A percentile compares a stretch with the other conserved stretches of the same genome.
Evolutionary conservation across 75 land plant genomes (phyloP).

Genomic region (Gnetum montanum): DNA sequence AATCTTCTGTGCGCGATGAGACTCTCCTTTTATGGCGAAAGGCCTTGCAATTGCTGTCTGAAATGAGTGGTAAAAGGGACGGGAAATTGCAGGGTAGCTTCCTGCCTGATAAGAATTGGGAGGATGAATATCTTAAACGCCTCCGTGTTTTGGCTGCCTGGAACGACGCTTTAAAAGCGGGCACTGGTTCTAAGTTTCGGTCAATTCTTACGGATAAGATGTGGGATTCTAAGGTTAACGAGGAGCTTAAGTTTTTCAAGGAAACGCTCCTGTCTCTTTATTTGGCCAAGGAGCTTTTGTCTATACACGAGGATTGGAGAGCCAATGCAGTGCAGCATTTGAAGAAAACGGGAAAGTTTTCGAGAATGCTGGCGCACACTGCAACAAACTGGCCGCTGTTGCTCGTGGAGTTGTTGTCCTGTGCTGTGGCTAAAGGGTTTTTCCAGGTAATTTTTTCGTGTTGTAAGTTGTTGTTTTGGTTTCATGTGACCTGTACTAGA

Average conservation of each 20-base stretch:
- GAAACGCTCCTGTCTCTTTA: constrained; percentile 42
- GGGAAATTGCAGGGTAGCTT: constrained; percentile 8
- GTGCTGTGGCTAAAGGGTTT: constrained; percentile 39
- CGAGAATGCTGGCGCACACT: constrained; percentile 57
- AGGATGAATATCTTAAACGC: constrained; percentile 9
- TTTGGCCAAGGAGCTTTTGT: constrained; percentile 63
- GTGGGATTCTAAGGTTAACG: constrained; percentile 11
- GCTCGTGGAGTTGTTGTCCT: constrained; percentile 51
- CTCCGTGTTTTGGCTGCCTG: constrained; percentile 5
- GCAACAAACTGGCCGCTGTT: constrained; percentile 80
- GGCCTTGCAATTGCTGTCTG: constrained; percentile 32
- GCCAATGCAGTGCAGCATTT: constrained; percentile 39
- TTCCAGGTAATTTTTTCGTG: constrained; percentile 42
- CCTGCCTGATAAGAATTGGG: constrained; percentile 11
- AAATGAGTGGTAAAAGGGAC: constrained; percentile 13
- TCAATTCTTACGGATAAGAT: constrained; percentile 4
- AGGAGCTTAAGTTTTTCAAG: constrained; percentile 33
- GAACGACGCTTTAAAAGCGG: constrained; percentile 4
- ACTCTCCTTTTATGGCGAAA: constrained; percentile 46
- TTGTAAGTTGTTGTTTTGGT: neutral
- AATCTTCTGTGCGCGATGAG: constrained; percentile 1
- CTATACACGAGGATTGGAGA: constrained; percentile 51
- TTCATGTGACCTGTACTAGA: too few species aligned
- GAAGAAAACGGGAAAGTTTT: constrained; percentile 40
- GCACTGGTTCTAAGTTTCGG: neutral